Percentiles rank a stretch among this genome's conserved stretches.
Evolutionary conservation across 768 basidiomycete genomes (phyloP).

Genomic region (Collybia nuda): DNA sequence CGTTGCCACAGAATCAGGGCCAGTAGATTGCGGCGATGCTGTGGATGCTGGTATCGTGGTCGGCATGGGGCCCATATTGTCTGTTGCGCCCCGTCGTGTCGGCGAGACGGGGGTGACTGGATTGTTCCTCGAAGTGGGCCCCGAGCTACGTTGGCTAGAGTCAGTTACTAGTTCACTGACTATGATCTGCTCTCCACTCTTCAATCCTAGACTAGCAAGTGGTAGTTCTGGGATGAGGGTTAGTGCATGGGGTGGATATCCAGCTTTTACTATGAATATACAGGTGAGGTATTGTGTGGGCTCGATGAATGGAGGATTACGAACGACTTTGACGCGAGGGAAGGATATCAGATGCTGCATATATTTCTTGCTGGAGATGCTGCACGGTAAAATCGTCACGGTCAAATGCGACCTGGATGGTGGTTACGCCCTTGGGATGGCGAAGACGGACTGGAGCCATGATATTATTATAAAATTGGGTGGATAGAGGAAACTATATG

Average conservation of each 20-base stretch:
- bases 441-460: conserved; percentile 81
- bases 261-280: conserved; percentile 60
- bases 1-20: conserved; percentile 58
- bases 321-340: conserved; percentile 78
- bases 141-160: conserved; percentile 17
- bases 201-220: conserved; percentile 73
- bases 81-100: conserved; percentile 10
- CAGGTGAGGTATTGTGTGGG: conserved; percentile 2
- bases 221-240: conserved; percentile 74
- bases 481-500: too few species aligned
- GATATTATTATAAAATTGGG: too few species aligned
- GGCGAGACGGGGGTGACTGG: conserved; percentile 6
- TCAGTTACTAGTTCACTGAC: conserved; percentile 51
- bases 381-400: conserved; percentile 56
- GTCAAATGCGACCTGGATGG: conserved; percentile 68
- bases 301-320: conserved; percentile 19
- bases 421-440: conserved; percentile 81
- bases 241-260: conserved; percentile 81
- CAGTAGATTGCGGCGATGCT: conserved; percentile 21
- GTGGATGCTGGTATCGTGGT: conserved; percentile 6
- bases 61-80: conserved; percentile 1
- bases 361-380: conserved; percentile 76
- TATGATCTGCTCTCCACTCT: conserved; percentile 83
- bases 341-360: conserved; percentile 62
- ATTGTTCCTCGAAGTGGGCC: conserved; percentile 8